A percentile compares a stretch with the other conserved stretches of the same genome.
phyloP scores from a whole-genome alignment of 2,329 filamentous ascomycete species.

The Pyrenochaeta sp. region DNA sequence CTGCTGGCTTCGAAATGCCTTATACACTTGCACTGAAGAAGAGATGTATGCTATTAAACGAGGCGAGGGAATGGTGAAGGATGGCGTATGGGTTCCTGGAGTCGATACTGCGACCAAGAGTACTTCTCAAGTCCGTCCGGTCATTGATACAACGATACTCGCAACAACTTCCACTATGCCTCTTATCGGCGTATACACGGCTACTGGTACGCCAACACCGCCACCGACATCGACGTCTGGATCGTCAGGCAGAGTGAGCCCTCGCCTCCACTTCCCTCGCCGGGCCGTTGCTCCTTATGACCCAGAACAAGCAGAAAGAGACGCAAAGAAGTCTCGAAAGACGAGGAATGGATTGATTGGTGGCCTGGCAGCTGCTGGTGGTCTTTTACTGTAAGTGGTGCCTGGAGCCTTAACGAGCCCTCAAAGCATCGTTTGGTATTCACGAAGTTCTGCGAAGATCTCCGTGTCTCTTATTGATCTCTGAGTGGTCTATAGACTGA shows the following conservation, averaged over 20 bases:
- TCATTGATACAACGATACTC: not conserved
- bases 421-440: not conserved
- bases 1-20: conserved; percentile 66
- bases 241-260: not conserved
- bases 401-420: no score
- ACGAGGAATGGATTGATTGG: conserved; percentile 2
- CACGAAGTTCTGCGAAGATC: not conserved
- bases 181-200: conserved; percentile 17
- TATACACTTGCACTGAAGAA: conserved; percentile 62
- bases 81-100: conserved; percentile 29
- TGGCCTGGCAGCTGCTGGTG: conserved; percentile 4
- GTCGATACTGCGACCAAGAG: conserved; percentile 10
- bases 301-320: not conserved
- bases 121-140: not conserved
- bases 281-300: not conserved
- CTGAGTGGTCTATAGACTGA: not conserved
- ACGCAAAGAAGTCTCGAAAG: not conserved
- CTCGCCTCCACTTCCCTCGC: conserved; percentile 1
- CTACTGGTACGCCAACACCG: not conserved
- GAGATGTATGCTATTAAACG: conserved; percentile 58
- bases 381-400: conserved; percentile 14
- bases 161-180: not conserved
- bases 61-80: conserved; percentile 52
- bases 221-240: conserved; percentile 4
- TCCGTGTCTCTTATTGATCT: not conserved